A percentile compares a stretch with the other conserved stretches of the same genome.
These are phyloP conservation scores for Penicillium daleae DNA, from an alignment of 495 filamentous ascomycete genomes.

Conservation along the genomic window DNA sequence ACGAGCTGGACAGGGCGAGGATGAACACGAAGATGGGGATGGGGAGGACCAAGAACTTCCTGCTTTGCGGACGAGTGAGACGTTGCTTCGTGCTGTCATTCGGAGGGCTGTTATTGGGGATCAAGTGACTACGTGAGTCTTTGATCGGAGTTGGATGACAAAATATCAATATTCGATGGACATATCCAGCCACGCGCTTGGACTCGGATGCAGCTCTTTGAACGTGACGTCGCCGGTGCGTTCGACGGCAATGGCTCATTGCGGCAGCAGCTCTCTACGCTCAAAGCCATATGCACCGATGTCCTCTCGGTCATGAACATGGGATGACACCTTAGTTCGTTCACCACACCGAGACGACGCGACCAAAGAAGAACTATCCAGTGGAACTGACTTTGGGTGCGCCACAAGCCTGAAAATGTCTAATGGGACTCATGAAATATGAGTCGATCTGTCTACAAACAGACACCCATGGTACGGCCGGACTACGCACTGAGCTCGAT, in stretches of 20 bases:
- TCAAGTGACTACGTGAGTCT: constrained; percentile 28
- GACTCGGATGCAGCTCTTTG: background rate
- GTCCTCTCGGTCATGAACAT: background rate
- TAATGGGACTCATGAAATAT: background rate
- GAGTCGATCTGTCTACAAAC: background rate
- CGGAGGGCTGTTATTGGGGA: constrained; percentile 33
- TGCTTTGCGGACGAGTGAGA: constrained; percentile 32
- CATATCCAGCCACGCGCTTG: too few species aligned
- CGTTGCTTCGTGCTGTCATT: constrained; percentile 34
- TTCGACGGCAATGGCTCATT: background rate
- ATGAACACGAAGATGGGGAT: constrained; percentile 15
- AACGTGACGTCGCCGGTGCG: background rate
- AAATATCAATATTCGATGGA: background rate
- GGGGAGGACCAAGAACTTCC: constrained; percentile 6
- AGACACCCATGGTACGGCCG: background rate
- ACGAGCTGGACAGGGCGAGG: constrained; percentile 24
- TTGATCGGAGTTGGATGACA: background rate
- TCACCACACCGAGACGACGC: background rate
- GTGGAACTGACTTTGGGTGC: background rate
- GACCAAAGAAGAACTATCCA: background rate
- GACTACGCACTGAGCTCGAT: background rate
- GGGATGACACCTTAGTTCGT: background rate
- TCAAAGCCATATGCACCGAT: background rate
- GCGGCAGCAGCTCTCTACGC: background rate
- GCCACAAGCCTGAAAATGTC: background rate